Evolutionary conservation across 139 green algal genomes (phyloP), one percentile per base, ranked within the genome.

Genomic region (Micractinium sp.): DNA sequence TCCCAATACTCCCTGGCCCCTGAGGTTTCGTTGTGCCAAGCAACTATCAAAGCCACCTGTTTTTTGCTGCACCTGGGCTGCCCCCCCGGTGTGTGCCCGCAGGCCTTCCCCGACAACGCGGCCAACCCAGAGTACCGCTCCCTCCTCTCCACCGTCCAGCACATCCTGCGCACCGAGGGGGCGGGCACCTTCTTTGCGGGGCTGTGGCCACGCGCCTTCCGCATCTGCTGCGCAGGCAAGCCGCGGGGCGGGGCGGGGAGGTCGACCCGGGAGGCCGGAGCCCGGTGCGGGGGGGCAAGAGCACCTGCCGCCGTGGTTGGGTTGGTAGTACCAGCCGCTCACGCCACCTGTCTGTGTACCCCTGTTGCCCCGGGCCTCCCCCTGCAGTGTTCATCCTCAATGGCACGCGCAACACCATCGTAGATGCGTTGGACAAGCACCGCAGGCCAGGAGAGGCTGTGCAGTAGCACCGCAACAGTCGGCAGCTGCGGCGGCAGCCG

Each of bases 311-410:
- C 63, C 5, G 9, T 56, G 47, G 47, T 56, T 56, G 47, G 47
- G 5, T 9, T 56, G 47, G 47, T 9, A 56, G 47, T 56, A 56
- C 47, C 47, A 5, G 47, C n/a, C 47, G 47, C 47, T 56, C 47
- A 56, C 47, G n/a, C 47, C 47, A 16, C 7, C 47, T 56, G 47
- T 9, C 47, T 56, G 47, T 56, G 47, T 56, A 56, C 47, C 47
- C 47, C 47, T 56, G 47, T 56, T 5, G 5, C 7, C 63, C 63
- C 63, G 13, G 31, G 1, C 3, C 23, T 41, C 63, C 27, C 22
- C 35, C 36, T 81, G 83, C 90, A 74, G 90, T 93, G 0, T 91
- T 93, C 61, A 91, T 93, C 29, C 78, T 93, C 19, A 93, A 85
- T 56, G 78, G 87, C 27, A 53, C 38, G 0, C 85, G 87, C 53